Base-by-base conservation (phyloP, 306 rosid genomes). In the Echinosophora koreensis region DNA sequence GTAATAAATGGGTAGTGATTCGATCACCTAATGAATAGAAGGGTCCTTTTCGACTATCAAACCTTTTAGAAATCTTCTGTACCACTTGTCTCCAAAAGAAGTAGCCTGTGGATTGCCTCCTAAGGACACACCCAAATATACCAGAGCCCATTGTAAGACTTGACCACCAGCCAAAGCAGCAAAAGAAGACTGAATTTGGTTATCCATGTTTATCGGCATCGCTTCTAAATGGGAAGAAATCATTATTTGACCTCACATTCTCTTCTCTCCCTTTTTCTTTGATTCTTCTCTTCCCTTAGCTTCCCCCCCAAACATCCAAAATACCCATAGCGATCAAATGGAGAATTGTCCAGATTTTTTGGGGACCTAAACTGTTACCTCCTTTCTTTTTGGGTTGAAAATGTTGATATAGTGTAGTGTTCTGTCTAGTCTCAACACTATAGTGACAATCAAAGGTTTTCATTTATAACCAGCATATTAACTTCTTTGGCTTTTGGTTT, bases 391-490 rank as follows among this genome's bases (percentile, higher is more conserved):
- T 8, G 63, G 39, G 51, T 68, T 12, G 32, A 15, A 66, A 66
- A 22, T 65, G 42, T 35, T 35, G 8, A 54, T 42, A 55, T 7
- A 35, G 66, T 69, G 60, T 74, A 35, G 66, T 69, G 60, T 79
- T 32, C 10, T 59, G 32, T 58, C 59, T 64, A 49, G 59, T 52
- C 57, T 22, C 51, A 9, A 8, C 27, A 42, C 58, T 32, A 44
- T 28, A 38, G 66, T 16, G 14, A 50, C 64, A 34, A 13, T 39
- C 7, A 12, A 27, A 55, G 38, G 41, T 44, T 70, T 64, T 46
- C 5, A 14, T 11, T 58, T 44, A 61, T 47, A 17, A 8, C 12
- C 74, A 66, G 62, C 64, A 42, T 71, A 37, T 74, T 58, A 65
- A 1, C 32, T 49, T 79, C 3, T 66, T 44, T 76, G 9, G 37